phyloP scores from a whole-genome alignment of 163 green algal genomes.

The Chlorella variabilis region DNA sequence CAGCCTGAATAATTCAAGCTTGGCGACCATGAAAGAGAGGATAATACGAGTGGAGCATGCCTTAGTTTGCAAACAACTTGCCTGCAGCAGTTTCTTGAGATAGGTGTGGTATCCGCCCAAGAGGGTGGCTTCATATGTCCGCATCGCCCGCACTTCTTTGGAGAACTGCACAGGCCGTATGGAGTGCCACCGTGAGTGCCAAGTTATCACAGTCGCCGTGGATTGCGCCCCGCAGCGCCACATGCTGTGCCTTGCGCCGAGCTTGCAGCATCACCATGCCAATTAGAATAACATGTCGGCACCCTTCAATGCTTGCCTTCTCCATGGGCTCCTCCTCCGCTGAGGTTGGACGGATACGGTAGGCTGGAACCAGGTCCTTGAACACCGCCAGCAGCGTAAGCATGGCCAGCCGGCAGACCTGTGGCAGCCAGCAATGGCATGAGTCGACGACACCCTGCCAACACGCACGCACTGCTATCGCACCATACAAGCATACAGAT shows the following conservation, averaged over 20 bases:
- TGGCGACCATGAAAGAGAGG: too few relatives aligned
- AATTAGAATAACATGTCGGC: too few relatives aligned
- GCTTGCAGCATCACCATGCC: too few relatives aligned
- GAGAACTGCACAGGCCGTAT: not conserved
- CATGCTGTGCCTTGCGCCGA: too few relatives aligned
- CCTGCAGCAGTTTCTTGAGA: slow-evolving; percentile 74
- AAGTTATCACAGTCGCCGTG: too few relatives aligned
- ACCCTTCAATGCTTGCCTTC: not conserved
- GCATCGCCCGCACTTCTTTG: slow-evolving; percentile 80
- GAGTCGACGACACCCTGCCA: not conserved
- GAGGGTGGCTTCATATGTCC: slow-evolving; percentile 83
- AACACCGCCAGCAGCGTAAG: slow-evolving; percentile 89
- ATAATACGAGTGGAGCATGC: too few relatives aligned
- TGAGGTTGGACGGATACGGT: slow-evolving; percentile 84
- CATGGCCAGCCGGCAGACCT: slow-evolving; percentile 83
- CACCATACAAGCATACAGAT: not conserved
- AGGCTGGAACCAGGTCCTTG: slow-evolving; percentile 92
- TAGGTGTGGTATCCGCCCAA: slow-evolving; percentile 89
- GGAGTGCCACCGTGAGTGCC: too few relatives aligned
- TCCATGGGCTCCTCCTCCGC: slow-evolving; percentile 76
- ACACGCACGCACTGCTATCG: not conserved
- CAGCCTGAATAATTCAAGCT: too few relatives aligned
- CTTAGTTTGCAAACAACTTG: too few relatives aligned
- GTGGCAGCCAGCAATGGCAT: slow-evolving; percentile 1
- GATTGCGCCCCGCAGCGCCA: too few relatives aligned